Base-by-base conservation (phyloP, 768 basidiomycete species). In the Dentipellis fragilis region DNA sequence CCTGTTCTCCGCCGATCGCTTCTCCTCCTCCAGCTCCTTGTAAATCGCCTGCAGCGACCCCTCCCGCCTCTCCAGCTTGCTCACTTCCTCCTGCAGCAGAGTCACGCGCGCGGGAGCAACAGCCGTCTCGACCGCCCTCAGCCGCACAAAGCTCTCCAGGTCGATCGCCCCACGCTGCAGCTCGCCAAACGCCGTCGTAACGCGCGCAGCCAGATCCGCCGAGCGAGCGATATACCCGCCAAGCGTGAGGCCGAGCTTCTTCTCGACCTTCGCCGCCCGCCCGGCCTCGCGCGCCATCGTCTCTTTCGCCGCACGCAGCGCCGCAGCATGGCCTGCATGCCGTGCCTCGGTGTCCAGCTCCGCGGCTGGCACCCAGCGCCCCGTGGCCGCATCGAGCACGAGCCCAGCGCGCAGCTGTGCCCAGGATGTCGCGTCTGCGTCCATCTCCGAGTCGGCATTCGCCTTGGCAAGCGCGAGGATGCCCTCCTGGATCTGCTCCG, bases 161-260 rank as follows among this genome's bases (percentile, higher is more conserved):
- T 95, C 92, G 34, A 86, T 60, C 63, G 86, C 74, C 17, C 75
- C 76, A 64, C 75, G 75, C 55, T 84, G 78, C 34, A 93, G 74
- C 62, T 86, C 86, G 36, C 80, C 81, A 66, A 90, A 91, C 1
- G 83, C 80, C 29, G 81, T 80, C 2, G 72, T 74, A 47, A 90
- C 66, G 1, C 84, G 82, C 67, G 80, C 82, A 14, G 77, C 69
- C 2, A 93, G 75, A 40, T 80, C 79, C 64, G 77, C 77, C 29
- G 83, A 83, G 10, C 94, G 82, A 39, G 79, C 78, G 65, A 89
- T 81, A 68, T 98, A 98, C 9, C 96, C 96, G n/a, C 93, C 93
- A 2, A 98, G 80, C 12, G 80, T 80, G 56, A 93, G 81, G 9
- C 76, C 79, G 10, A 98, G 80, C 68, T 93, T 95, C 80, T 93